Evolutionary conservation across 2,329 filamentous ascomycete genomes (phyloP), one percentile per base, ranked within the genome.

Genomic region (Tothia fuscella): DNA sequence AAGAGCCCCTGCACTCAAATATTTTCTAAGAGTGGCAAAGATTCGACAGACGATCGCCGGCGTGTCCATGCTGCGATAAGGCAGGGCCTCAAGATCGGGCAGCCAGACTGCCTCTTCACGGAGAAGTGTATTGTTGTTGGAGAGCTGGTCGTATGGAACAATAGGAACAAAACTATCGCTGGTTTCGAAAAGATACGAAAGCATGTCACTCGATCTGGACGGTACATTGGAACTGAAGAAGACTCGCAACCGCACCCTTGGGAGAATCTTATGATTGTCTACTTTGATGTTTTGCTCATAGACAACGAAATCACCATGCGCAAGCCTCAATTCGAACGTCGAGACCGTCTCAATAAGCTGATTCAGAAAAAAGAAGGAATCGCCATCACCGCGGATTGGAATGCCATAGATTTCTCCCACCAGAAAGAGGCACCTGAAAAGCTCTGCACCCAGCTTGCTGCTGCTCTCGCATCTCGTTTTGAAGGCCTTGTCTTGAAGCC

Each of bases 11-110:
- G 68, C 36, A 76, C 93, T 21, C 79, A 81, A 48, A 89, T 94
- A 22, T 94, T 91, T 55, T 93, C 86, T 7, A 95, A 94, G 56
- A 91, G 85, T 52, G 85, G 87, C 44, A 93, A 91, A 55, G 84
- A 94, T 49, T 89, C 86, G 33, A 94, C 86, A 0, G 55, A 63
- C 39, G 87, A 93, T 56, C 73, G 82, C 25, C 50, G 58, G 9
- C 66, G 64, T 1, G 58, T 93, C 17, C 77, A 82, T 42, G 68
- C 70, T 2, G 70, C 70, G 1, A 76, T 94, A 43, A 66, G 70
- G 30, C 63, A 76, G 3, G 79, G 80, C 3, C 63, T 93, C 4
- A 67, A 67, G 6, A 66, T 93, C 25, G 76, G 76, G 3, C 60
- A 62, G 2, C 47, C 66, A 0, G 64, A 69, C 6, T 81, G 81